A percentile compares a stretch with the other conserved stretches of the same genome.
phyloP scores from a whole-genome alignment of 768 basidiomycete genomes.

The Cyclocybe aegerita region DNA sequence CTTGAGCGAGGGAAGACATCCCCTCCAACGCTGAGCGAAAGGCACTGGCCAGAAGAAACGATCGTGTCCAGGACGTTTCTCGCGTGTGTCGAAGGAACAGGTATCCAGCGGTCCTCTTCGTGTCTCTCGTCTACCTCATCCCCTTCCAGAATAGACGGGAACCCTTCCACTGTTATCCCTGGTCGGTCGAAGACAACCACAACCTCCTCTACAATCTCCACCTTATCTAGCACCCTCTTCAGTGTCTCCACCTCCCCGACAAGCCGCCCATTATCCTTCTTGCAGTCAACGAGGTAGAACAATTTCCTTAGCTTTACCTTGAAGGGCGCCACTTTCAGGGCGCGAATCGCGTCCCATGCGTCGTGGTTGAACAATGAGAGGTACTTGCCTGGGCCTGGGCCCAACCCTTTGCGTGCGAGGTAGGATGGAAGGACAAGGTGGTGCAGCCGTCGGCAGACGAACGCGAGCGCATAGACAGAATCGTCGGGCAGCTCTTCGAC shows the following conservation, averaged over 20 bases:
- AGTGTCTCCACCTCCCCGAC: slow-evolving; percentile 1
- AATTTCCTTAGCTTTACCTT: slow-evolving; percentile 11
- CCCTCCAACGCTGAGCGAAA: no score
- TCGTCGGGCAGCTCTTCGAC: slow-evolving; percentile 19
- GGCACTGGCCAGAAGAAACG: no score
- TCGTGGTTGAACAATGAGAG: slow-evolving; percentile 20
- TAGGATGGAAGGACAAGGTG: slow-evolving; percentile 24
- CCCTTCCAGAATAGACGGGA: no score
- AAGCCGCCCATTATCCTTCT: slow-evolving; percentile 1
- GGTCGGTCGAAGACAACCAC: not conserved
- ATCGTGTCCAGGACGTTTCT: no score
- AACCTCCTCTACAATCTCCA: slow-evolving; percentile 2
- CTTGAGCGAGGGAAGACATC: no score
- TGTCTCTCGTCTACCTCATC: not conserved
- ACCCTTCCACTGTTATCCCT: no score
- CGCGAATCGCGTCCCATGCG: slow-evolving; percentile 15
- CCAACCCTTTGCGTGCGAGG: slow-evolving; percentile 20
- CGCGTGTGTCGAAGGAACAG: no score
- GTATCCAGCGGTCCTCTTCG: no score
- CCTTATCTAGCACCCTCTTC: not conserved
- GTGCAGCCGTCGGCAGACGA: slow-evolving; percentile 24
- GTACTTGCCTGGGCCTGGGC: slow-evolving; percentile 11
- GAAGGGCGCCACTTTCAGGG: slow-evolving; percentile 19
- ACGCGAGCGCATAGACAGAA: slow-evolving; percentile 17
- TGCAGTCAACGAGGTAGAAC: slow-evolving; percentile 6